Evolutionary conservation across 192 early-diverging fungal species (phyloP), one percentile per base, ranked within the genome.

Genomic region (Rhizophlyctis rosea): DNA sequence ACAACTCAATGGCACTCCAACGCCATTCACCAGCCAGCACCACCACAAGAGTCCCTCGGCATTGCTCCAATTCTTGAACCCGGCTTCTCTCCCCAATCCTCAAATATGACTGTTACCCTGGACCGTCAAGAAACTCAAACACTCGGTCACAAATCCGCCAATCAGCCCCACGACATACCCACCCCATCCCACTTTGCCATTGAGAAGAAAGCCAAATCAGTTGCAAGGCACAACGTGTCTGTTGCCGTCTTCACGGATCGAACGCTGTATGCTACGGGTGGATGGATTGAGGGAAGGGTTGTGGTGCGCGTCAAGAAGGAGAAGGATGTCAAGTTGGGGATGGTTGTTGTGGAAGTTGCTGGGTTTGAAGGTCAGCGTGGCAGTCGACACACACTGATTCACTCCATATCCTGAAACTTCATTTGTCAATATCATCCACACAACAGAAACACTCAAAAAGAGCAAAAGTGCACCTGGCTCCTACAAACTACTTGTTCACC

Each of bases 351-450:
- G 2, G 57, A 75, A 11, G 48, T 78, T 0, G 27, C 72, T 21
- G 76, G 76, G 18, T 72, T 39, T 29, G 74, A 76, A 61, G 72
- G 71, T 72, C 67, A 48, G 59, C 13, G 39, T 13, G 18, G 18
- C 7, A 7, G 39, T 44, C 39, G 39, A 7, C 39, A 44, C 18
- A 44, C 7, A 13, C 18, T 44, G 39, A 13, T 13, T 44, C 18
- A 44, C 18, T 44, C 39, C 39, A n/a, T 47, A 13, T 47, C 39
- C 18, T 9, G 39, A n/a, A 9, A 47, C 39, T n/a, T 47, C 39
- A 13, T 47, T 28, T 28, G 5, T 28, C 50, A 52, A 5, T 7
- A 7, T 24, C 25, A 27, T 23, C 14, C 50, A 9, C 9, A 27
- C n/a, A 52, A 14, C 50, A 52, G 50, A 52, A 23, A 47, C 53